phyloP scores from a whole-genome alignment of 2,329 filamentous ascomycete genomes.

The Bipolaris cookei region DNA sequence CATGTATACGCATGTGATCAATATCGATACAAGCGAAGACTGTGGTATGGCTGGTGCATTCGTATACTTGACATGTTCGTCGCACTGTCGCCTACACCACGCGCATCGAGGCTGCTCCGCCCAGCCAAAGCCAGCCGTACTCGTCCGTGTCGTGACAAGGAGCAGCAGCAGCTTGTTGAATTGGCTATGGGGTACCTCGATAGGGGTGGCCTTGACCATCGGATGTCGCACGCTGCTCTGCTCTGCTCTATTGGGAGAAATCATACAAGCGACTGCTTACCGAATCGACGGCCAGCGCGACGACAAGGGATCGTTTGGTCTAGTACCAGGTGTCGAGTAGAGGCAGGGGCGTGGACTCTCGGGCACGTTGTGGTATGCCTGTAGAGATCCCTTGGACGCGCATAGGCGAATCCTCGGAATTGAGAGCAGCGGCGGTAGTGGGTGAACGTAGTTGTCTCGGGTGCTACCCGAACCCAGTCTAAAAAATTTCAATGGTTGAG shows the following conservation, averaged over 20 bases:
- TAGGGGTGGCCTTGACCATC: conserved; percentile 2
- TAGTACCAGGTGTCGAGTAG: neutral
- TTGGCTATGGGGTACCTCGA: neutral
- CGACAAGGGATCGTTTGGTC: conserved; percentile 1
- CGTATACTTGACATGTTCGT: conserved; percentile 3
- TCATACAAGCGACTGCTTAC: neutral
- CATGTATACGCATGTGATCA: conserved; percentile 27
- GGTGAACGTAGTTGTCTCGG: conserved; percentile 25
- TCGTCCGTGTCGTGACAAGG: conserved; percentile 3
- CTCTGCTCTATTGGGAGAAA: too few relatives aligned
- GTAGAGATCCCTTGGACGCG: conserved; percentile 15
- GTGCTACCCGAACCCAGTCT: conserved; percentile 32
- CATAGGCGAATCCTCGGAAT: conserved; percentile 28
- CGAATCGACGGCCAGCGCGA: conserved; percentile 7
- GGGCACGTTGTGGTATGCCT: conserved; percentile 12
- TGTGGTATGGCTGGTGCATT: conserved; percentile 30
- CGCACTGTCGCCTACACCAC: conserved; percentile 10
- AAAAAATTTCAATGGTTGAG: conserved; percentile 25
- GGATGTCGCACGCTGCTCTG: conserved; percentile 5
- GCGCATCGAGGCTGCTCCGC: conserved; percentile 12
- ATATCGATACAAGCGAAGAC: conserved; percentile 4
- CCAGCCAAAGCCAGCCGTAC: conserved; percentile 1
- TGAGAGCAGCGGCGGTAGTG: conserved; percentile 19
- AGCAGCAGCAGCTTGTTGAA: neutral
- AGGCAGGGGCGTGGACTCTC: conserved; percentile 7